phyloP scores from a whole-genome alignment of 2,329 filamentous ascomycete genomes.

The Penicillium brasilianum region DNA sequence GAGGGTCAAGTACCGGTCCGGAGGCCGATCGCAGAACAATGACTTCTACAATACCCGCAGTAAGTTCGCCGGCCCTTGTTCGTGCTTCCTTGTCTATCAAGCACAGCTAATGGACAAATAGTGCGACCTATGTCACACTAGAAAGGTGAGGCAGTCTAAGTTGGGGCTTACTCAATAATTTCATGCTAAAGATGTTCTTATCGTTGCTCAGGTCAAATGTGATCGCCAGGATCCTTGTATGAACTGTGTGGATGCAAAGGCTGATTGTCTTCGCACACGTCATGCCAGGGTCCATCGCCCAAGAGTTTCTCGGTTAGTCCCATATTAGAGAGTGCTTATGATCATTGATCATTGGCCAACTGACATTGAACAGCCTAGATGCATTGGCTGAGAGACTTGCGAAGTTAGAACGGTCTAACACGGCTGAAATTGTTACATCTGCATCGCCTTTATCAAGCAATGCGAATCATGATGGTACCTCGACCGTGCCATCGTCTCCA shows the following conservation, averaged over 20 bases:
- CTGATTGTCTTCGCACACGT: slow-evolving; percentile 41
- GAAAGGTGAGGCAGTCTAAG: slow-evolving; percentile 31
- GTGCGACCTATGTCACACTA: slow-evolving; percentile 46
- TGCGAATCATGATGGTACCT: slow-evolving; percentile 12
- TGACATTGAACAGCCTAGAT: slow-evolving; percentile 23
- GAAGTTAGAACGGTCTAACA: slow-evolving; percentile 25
- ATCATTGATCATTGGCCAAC: background rate
- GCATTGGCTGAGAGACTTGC: slow-evolving; percentile 26
- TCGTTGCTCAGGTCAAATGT: slow-evolving; percentile 47
- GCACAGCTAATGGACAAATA: slow-evolving; percentile 17
- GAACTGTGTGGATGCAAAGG: slow-evolving; percentile 51
- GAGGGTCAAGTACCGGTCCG: background rate
- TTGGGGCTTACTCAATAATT: background rate
- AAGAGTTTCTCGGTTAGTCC: slow-evolving; percentile 27
- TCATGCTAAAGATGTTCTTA: background rate
- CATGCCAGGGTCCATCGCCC: slow-evolving; percentile 29
- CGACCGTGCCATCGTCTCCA: slow-evolving; percentile 18
- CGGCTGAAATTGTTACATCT: slow-evolving; percentile 10
- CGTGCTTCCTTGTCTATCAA: background rate
- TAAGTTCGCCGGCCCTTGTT: slow-evolving; percentile 9
- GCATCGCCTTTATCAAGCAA: slow-evolving; percentile 15
- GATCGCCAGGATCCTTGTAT: slow-evolving; percentile 51
- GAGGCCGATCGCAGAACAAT: background rate
- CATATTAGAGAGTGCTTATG: background rate
- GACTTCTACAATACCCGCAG: slow-evolving; percentile 20